Base-by-base conservation (phyloP, 371 early-diverging fungal genomes). In the Circinella minor region DNA sequence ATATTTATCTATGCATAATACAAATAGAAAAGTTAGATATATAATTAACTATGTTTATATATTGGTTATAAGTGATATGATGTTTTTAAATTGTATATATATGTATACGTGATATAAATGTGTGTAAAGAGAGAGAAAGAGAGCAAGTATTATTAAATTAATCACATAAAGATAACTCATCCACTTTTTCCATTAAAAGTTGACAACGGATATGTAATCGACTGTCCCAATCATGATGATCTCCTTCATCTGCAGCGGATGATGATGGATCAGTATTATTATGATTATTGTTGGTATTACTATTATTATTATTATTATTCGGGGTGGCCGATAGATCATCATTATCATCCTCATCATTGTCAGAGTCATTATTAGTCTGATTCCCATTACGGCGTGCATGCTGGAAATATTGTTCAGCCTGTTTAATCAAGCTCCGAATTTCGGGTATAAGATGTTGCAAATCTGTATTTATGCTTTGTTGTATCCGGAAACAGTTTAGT, bases 191-290 rank as follows among this genome's bases (percentile, higher is more conserved):
- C 20, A 71, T 46, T 27, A 78, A 57, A n/a, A 78, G 43, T 47
- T 74, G 78, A 49, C 78, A 78, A 48, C 78, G 70, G 20, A 78
- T 66, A 63, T 78, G 78, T 27, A 78, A 64, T 39, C 67, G 57
- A 63, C 78, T 77, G 36, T 83, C 83, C 76, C 79, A 77, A 27
- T 79, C 81, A 65, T 74, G 61, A 6, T 76, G 65, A 61, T 75
- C 74, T 9, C 51, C 70, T 6, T 69, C 61, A 13, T 64, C 61
- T 1, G 36, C 18, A 4, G 38, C 15, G 8, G 49, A 20, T 13
- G 48, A 17, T 7, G 47, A 15, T 47, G 47, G 3, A 11, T 9
- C 47, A 47, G 47, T 47, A 47, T 9, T 47, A 47, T 47, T 47
- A 3, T 15, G 0, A 47, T 1, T 63, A 37, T 27, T 55, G 55